Percentiles rank a stretch among this genome's conserved stretches.
phyloP scores from a whole-genome alignment of 495 filamentous ascomycete genomes.

The Lepraria neglecta region DNA sequence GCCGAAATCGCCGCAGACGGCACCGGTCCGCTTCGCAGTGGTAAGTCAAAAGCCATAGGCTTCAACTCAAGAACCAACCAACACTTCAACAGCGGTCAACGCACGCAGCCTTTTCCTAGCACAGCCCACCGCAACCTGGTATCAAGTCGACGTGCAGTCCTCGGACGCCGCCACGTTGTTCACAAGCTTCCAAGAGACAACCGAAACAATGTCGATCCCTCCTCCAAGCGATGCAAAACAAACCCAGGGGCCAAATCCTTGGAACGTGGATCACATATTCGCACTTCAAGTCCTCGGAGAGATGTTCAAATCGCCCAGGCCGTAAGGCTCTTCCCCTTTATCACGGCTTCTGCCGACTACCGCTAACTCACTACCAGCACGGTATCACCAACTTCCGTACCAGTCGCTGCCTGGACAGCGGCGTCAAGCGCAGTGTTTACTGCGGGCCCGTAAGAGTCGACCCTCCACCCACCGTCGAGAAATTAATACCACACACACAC shows the following conservation, averaged over 20 bases:
- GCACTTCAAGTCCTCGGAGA: slow-evolving; percentile 10
- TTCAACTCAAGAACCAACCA: background rate
- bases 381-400: background rate
- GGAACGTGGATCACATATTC: slow-evolving; percentile 16
- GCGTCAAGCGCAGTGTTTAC: background rate
- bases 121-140: slow-evolving; percentile 10
- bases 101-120: background rate
- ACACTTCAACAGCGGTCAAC: background rate
- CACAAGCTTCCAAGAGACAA: background rate
- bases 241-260: background rate
- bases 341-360: background rate
- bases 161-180: background rate
- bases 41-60: background rate
- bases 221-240: background rate
- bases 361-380: background rate
- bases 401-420: background rate
- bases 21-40: slow-evolving; percentile 3
- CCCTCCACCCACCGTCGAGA: background rate
- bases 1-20: slow-evolving; percentile 13
- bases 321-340: too few relatives aligned
- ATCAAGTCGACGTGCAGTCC: background rate
- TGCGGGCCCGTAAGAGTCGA: background rate
- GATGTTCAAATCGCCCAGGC: background rate
- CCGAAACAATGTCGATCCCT: background rate
- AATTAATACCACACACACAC: too few relatives aligned